phyloP scores from a whole-genome alignment of 768 basidiomycete species.

The Boletus rubropictus region DNA sequence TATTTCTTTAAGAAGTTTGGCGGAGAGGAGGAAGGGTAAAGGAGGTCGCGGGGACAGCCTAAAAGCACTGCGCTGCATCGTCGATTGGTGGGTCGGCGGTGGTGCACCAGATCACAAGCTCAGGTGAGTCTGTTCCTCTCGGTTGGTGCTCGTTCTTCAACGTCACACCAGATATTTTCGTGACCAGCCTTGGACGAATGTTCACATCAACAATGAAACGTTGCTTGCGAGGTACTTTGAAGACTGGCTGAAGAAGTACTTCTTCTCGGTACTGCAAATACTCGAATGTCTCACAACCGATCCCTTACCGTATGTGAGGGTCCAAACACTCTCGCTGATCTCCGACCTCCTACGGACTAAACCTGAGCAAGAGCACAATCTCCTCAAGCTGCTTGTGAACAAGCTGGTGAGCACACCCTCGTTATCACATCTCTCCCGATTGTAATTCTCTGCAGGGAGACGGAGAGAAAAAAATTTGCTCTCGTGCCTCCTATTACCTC shows the following conservation, averaged over 20 bases:
- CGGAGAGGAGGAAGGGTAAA: constrained; percentile 71
- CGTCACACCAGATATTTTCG: constrained; percentile 69
- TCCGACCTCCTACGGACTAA: constrained; percentile 79
- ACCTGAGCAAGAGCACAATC: constrained; percentile 96
- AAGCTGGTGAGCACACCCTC: constrained; percentile 61
- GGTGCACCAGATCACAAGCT: constrained; percentile 86
- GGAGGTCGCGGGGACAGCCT: constrained; percentile 91
- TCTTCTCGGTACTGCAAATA: constrained; percentile 85
- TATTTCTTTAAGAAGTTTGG: constrained; percentile 68
- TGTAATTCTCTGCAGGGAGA: constrained; percentile 57
- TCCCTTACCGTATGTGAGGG: constrained; percentile 82
- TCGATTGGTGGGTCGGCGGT: constrained; percentile 97
- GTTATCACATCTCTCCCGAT: not conserved
- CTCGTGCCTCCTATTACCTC: constrained; percentile 83
- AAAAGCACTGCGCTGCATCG: constrained; percentile 84
- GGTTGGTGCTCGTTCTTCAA: not conserved
- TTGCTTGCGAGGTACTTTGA: constrained; percentile 88
- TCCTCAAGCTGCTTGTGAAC: constrained; percentile 87
- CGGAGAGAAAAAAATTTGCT: constrained; percentile 79
- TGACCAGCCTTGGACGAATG: constrained; percentile 72
- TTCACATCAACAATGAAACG: constrained; percentile 61
- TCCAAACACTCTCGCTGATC: constrained; percentile 72
- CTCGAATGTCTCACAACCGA: constrained; percentile 85
- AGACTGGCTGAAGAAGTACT: constrained; percentile 96
- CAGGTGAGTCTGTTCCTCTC: constrained; percentile 46